A percentile compares a stretch with the other conserved stretches of the same genome.
phyloP scores from a whole-genome alignment of 169 alveolate genomes.

The Hepatocystis sp. region DNA sequence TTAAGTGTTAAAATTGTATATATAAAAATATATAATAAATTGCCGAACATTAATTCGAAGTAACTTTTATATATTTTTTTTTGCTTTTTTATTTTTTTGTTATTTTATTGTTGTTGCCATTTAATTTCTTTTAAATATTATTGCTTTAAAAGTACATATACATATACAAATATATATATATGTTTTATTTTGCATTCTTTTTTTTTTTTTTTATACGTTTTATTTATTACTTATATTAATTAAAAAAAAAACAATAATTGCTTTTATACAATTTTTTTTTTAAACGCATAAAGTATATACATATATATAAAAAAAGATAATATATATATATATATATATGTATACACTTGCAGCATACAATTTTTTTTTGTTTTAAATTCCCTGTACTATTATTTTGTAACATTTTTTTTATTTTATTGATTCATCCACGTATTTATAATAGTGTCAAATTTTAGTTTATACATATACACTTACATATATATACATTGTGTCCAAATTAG shows the following conservation, averaged over 20 bases:
- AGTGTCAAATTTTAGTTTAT: neutral
- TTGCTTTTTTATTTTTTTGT: too few relatives aligned
- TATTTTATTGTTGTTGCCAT: too few relatives aligned
- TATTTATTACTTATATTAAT: neutral
- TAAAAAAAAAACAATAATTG: neutral
- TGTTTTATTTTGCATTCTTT: too few relatives aligned
- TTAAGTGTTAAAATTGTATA: too few relatives aligned
- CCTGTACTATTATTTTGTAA: neutral
- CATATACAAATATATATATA: too few relatives aligned
- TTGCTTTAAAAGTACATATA: too few relatives aligned
- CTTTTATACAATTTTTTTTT: neutral
- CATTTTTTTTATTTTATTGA: neutral
- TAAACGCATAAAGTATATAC: neutral
- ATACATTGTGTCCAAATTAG: constrained; percentile 27
- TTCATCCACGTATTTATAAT: neutral
- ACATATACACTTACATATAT: neutral
- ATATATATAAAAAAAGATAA: neutral
- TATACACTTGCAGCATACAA: neutral
- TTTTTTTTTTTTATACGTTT: too few relatives aligned
- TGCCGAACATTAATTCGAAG: too few relatives aligned
- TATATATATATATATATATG: constrained; percentile 2
- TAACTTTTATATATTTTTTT: too few relatives aligned
- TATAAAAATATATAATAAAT: too few relatives aligned
- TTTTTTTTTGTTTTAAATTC: neutral
- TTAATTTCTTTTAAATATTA: too few relatives aligned